These are phyloP conservation scores for Asparagopsis taxiformis DNA, from an alignment of 31 red algal species.

Conservation along the genomic window DNA sequence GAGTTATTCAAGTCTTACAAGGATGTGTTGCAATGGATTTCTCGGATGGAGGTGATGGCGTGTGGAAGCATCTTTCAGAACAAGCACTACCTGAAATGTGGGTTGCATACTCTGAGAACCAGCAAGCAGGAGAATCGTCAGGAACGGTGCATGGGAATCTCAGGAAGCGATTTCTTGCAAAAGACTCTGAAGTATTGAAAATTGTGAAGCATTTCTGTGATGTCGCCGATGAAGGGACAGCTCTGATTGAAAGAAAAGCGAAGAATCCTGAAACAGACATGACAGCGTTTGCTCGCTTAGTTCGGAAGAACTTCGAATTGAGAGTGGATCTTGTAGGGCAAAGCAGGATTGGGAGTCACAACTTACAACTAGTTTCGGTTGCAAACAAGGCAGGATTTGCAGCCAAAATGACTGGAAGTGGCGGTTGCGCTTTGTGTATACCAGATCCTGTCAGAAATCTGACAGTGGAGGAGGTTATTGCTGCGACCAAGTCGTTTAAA, in stretches of 20 bases:
- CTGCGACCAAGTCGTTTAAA: conserved; percentile 8
- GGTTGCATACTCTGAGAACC: conserved; percentile 16
- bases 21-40: conserved; percentile 72
- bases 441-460: conserved; percentile 26
- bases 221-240: conserved; percentile 19
- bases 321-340: conserved; percentile 23
- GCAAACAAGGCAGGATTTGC: conserved; percentile 38
- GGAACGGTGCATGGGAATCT: conserved; percentile 39
- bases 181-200: conserved; percentile 6
- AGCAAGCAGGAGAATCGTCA: conserved; percentile 29
- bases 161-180: conserved; percentile 4
- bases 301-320: conserved; percentile 41
- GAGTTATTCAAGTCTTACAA: conserved; percentile 40
- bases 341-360: conserved; percentile 9
- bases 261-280: neutral
- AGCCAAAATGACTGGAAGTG: conserved; percentile 55
- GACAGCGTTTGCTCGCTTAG: conserved; percentile 8
- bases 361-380: conserved; percentile 15
- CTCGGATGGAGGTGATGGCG: conserved; percentile 1
- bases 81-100: conserved; percentile 26
- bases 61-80: conserved; percentile 13
- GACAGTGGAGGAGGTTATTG: conserved; percentile 7
- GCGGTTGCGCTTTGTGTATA: conserved; percentile 42
- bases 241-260: neutral
- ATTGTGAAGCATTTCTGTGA: conserved; percentile 23